phyloP scores from a whole-genome alignment of 2,329 filamentous ascomycete species.

The Cadophora malorum region DNA sequence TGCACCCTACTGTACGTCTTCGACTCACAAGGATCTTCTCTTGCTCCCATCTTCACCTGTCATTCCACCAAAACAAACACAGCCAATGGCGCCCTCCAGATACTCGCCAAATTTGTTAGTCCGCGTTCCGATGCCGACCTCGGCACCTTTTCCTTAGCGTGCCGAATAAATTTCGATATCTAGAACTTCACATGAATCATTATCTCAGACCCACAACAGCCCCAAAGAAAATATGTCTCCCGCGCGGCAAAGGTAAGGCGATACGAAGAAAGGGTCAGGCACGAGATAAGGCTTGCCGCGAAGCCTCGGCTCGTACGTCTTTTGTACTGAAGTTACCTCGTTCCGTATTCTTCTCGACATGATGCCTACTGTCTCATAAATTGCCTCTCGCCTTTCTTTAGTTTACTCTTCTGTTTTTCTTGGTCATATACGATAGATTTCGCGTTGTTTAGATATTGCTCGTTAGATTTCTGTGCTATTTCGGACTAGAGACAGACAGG shows the following conservation, averaged over 20 bases:
- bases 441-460: constrained; percentile 19
- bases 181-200: constrained; percentile 32
- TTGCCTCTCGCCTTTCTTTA: constrained; percentile 2
- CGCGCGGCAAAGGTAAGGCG: constrained; percentile 30
- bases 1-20: too few relatives aligned
- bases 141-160: constrained; percentile 9
- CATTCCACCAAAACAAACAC: background rate
- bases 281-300: constrained; percentile 28
- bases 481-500: constrained; percentile 20
- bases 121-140: constrained; percentile 2
- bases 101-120: background rate
- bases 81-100: background rate
- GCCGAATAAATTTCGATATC: constrained; percentile 14
- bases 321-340: constrained; percentile 9
- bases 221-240: constrained; percentile 19
- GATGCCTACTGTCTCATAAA: constrained; percentile 14
- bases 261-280: constrained; percentile 1
- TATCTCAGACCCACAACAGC: constrained; percentile 26
- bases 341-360: constrained; percentile 30
- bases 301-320: constrained; percentile 37
- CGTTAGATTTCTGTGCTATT: background rate
- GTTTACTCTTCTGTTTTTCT: constrained; percentile 18
- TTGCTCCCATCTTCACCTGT: too few relatives aligned
- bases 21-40: too few relatives aligned
- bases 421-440: constrained; percentile 27